These are phyloP conservation scores for Trapa incisa DNA, from an alignment of 345 rosid genomes.

Conservation along the genomic window DNA sequence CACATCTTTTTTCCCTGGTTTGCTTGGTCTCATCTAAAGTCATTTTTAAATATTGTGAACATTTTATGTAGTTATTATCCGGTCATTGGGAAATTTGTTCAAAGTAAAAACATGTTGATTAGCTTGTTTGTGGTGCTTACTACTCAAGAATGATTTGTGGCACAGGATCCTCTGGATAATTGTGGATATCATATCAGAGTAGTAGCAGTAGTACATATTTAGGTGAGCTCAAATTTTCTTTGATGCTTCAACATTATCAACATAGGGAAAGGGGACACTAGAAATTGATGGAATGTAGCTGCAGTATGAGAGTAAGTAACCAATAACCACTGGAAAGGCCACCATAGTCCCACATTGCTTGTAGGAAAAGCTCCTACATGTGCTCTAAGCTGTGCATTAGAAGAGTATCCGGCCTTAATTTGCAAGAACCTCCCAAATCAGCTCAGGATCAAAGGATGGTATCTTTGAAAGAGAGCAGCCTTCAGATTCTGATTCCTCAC, in stretches of 20 bases:
- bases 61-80: not conserved
- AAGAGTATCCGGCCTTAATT: slow-evolving; percentile 21
- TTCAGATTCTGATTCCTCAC: slow-evolving; percentile 31
- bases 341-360: too few species aligned
- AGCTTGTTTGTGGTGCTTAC: not conserved
- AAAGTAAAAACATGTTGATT: not conserved
- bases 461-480: slow-evolving; percentile 60
- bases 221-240: too few species aligned
- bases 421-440: slow-evolving; percentile 89
- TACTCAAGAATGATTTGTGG: too few species aligned
- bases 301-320: too few species aligned
- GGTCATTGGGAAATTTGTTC: not conserved
- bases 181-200: too few species aligned
- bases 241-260: too few species aligned
- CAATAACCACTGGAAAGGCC: too few species aligned
- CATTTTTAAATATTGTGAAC: not conserved
- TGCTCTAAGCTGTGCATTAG: not conserved
- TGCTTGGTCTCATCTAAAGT: not conserved
- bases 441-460: slow-evolving; percentile 86
- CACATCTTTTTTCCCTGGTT: not conserved
- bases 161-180: too few species aligned
- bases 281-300: too few species aligned
- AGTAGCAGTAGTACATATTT: too few species aligned
- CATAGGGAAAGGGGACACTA: too few species aligned
- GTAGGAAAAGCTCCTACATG: not conserved